Evolutionary conservation across 148 eudicot species (phyloP), one percentile per base, ranked within the genome.

Genomic region (Amaranthus palmeri): DNA sequence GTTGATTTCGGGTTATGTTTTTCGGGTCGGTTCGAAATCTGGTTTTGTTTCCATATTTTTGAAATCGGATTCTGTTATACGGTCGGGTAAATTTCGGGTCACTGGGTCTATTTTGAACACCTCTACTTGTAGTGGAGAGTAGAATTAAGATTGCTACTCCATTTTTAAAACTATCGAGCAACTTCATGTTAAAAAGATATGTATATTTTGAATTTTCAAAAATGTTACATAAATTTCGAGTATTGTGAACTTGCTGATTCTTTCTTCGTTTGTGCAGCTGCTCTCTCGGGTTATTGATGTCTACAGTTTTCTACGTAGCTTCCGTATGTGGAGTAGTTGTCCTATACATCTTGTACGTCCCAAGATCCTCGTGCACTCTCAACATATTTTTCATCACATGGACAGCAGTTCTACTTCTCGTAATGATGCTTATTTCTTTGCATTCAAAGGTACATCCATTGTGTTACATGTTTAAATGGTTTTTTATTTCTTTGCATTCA

Each of bases 351-450:
- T 71, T 84, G 59, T 93, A 89, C 54, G 90, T 83, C 64, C 87
- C 92, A 1, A 86, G 78, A 65, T 72, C 84, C 40, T 86, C 98
- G 0, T 93, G 98, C 83, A 77, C 82, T 59, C 92, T 93, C 70
- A 93, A 93, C 83, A 87, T 91, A 81, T 93, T 93, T 80, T 93
- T 93, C 85, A 91, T 93, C 79, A 71, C 88, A 6, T 93, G 98
- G 98, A 91, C 97, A 9, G 88, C 77, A 58, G 64, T 88, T 76
- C 77, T 93, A 84, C 87, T 91, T 49, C 36, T 86, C 3, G 97
- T 93, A 11, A 89, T 93, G 96, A 84, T 91, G 96, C 90, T 69
- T 56, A 79, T 91, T 67, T 86, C 98, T 11, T 77, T 93, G 63
- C 91, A 93, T 72, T 91, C 98, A 43, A 93, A 91, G 98, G 98